These are phyloP conservation scores for Oryza coarctata DNA, from an alignment of 176 grass and related monocot genomes.

Conservation along the genomic window DNA sequence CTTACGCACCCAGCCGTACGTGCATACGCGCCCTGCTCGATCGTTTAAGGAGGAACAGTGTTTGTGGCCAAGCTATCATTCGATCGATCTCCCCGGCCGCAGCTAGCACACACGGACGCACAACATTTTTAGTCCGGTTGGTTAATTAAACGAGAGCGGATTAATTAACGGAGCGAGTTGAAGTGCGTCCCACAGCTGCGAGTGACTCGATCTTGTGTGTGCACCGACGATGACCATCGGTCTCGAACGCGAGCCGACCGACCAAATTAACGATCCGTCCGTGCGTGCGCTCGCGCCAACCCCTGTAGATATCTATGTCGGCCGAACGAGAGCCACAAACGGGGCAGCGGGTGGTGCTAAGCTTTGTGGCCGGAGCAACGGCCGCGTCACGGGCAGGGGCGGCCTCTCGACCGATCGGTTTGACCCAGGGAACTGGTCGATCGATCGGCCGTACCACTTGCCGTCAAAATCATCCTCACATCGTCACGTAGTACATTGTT, in stretches of 20 bases:
- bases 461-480: too few species aligned
- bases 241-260: too few species aligned
- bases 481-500: too few species aligned
- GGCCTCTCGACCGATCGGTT: neutral
- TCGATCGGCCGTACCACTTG: neutral
- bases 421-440: neutral
- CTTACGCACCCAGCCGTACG: too few species aligned
- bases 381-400: neutral
- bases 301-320: neutral
- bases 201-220: neutral
- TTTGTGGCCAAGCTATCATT: neutral
- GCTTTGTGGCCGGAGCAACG: constrained; percentile 23
- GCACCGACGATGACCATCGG: too few species aligned
- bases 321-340: neutral
- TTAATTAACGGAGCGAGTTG: too few species aligned
- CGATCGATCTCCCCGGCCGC: neutral
- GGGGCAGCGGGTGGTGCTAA: too few species aligned
- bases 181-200: too few species aligned
- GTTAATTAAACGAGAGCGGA: too few species aligned
- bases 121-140: neutral
- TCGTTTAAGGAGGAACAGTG: too few species aligned
- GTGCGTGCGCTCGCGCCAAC: too few species aligned
- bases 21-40: neutral
- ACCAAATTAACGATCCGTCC: neutral
- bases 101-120: too few species aligned